These are phyloP conservation scores for Phaeodactylum tricornutum DNA, from an alignment of 108 stramenopile genomes.

Conservation along the genomic window DNA sequence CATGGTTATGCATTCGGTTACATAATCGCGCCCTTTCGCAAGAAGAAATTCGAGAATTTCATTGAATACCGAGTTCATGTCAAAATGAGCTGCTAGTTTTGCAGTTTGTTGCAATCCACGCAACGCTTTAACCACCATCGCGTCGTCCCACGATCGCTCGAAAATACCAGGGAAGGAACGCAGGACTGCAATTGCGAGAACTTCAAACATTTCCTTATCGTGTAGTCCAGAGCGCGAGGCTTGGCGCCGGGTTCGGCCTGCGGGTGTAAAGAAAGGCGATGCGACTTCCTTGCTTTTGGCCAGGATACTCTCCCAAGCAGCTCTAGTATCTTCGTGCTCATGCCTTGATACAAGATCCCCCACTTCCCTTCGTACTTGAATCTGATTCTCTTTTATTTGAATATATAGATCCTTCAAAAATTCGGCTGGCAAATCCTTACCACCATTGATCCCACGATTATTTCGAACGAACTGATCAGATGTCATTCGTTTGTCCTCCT, in stretches of 20 bases:
- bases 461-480: constrained; percentile 86
- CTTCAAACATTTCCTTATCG: constrained; percentile 86
- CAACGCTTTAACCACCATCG: constrained; percentile 61
- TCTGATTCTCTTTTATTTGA: constrained; percentile 64
- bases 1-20: constrained; percentile 40
- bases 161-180: constrained; percentile 68
- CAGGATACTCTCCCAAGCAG: constrained; percentile 53
- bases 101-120: constrained; percentile 63
- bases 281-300: constrained; percentile 39
- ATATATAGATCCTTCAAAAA: constrained; percentile 78
- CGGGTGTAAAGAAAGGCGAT: constrained; percentile 43
- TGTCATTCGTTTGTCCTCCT: constrained; percentile 86
- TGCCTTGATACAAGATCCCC: constrained; percentile 25
- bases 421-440: constrained; percentile 71
- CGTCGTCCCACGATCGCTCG: constrained; percentile 76
- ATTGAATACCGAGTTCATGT: constrained; percentile 45
- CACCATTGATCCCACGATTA: constrained; percentile 89
- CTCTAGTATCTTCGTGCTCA: constrained; percentile 29
- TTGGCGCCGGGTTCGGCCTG: constrained; percentile 36
- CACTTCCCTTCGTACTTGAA: constrained; percentile 59
- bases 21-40: constrained; percentile 57
- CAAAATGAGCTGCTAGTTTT: constrained; percentile 50
- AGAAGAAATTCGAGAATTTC: constrained; percentile 54
- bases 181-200: constrained; percentile 56
- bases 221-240: constrained; percentile 65